Conservation (phyloP, 2,329 filamentous ascomycete genomes). For the Colletotrichum godetiae region DNA sequence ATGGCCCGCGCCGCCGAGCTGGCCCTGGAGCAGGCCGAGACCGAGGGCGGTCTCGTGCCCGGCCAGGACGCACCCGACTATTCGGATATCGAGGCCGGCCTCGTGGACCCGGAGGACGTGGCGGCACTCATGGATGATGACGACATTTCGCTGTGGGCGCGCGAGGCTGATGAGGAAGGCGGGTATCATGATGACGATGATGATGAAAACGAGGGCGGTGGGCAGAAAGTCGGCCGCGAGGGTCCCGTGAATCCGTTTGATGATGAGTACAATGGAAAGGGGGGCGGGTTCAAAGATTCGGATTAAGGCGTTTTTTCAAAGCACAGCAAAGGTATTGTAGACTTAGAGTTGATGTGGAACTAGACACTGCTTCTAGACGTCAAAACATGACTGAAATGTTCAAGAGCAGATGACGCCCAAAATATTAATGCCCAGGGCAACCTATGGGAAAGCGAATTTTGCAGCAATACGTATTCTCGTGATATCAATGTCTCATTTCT, state of each 20-base stretch:
- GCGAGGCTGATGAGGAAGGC: constrained; percentile 48
- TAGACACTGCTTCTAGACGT: constrained; percentile 1
- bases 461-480: neutral
- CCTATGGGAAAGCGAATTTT: neutral
- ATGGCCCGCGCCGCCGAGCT: constrained; percentile 72
- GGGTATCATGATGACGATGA: constrained; percentile 46
- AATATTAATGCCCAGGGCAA: neutral
- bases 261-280: neutral
- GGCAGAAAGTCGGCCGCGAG: constrained; percentile 4
- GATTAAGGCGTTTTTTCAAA: constrained; percentile 2
- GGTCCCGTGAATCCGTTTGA: constrained; percentile 4
- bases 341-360: neutral
- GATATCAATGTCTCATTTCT: constrained; percentile 30
- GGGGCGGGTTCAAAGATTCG: constrained; percentile 15
- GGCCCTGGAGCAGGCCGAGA: constrained; percentile 55
- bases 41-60: constrained; percentile 36
- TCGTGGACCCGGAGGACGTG: constrained; percentile 60
- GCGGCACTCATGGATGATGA: constrained; percentile 69
- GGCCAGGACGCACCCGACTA: constrained; percentile 43
- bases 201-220: constrained; percentile 39
- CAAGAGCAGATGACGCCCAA: neutral
- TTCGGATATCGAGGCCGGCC: constrained; percentile 56
- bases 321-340: constrained; percentile 4
- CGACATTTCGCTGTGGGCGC: constrained; percentile 69
- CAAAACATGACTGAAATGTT: neutral